Evolutionary conservation across 805 yeast species (phyloP), one percentile per base, ranked within the genome.

Genomic region (Saccharomyces paradoxus): DNA sequence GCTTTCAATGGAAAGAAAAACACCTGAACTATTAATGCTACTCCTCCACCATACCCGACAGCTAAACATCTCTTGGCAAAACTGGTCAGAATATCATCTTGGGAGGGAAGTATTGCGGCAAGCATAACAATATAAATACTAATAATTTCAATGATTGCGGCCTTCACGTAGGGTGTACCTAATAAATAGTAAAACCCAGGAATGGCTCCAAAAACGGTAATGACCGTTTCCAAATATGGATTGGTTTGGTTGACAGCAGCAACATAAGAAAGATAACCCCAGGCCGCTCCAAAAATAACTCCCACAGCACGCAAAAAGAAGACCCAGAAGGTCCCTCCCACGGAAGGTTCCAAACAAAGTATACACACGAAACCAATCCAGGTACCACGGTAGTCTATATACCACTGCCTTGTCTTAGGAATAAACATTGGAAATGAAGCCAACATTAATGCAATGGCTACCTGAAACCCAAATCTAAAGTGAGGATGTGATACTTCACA

Each of bases 361-460:
- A 76, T 75, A 57, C 80, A 78, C 4, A 78, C 80, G 67, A 79
- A 79, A 28, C 82, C 82, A 6, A 77, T 73, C 83, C 83, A 79
- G 1, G 78, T 66, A 46, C 82, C 82, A 56, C 77, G 71, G 31
- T 74, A 71, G 17, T 72, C 70, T n/a, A 64, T 65, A 56, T 77
- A 79, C 82, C 82, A 79, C n/a, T 66, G 63, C 48, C 81, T 68
- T 22, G 76, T 59, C 41, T 72, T 71, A 0, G 81, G 79, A 37
- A 75, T 66, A 58, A 77, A 79, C 75, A 77, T 79, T 1, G 82
- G 82, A 56, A 78, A 77, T 0, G 81, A 75, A 1, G 77, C 74
- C 0, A 77, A 55, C 71, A 77, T 75, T 46, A 78, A 59, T 0
- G 80, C 78, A 41, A 76, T 60, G 0, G 76, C 69, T 12, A 76